A percentile compares a stretch with the other conserved stretches of the same genome.
Conservation (phyloP, 345 rosid species). For the Zanthoxylum bungeanum region DNA sequence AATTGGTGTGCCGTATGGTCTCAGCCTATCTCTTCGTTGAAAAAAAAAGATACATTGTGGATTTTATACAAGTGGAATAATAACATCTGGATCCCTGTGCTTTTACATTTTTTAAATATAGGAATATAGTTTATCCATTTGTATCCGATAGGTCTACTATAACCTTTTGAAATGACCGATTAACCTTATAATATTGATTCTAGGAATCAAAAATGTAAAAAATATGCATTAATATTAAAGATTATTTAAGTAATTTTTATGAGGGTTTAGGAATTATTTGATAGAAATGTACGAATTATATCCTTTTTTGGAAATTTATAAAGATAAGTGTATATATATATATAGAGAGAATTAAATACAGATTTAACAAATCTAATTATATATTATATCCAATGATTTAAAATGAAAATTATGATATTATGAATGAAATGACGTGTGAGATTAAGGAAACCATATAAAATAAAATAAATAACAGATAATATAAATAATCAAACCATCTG, state of each 20-base stretch:
- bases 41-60: background rate
- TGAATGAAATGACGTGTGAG: background rate
- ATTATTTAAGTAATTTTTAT: background rate
- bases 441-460: background rate
- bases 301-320: background rate
- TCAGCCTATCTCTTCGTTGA: background rate
- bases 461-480: background rate
- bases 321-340: too few relatives aligned
- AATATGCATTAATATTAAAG: too few relatives aligned
- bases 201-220: too few relatives aligned
- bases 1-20: background rate
- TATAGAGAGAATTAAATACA: too few relatives aligned
- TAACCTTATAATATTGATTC: background rate
- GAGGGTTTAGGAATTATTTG: background rate
- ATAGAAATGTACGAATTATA: too few relatives aligned
- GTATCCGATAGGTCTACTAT: background rate
- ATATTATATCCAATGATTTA: background rate
- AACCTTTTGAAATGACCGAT: background rate
- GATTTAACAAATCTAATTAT: too few relatives aligned
- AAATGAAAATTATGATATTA: background rate
- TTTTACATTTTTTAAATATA: too few relatives aligned
- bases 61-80: background rate
- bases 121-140: background rate
- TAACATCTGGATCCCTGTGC: background rate
- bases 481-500: background rate